Evolutionary conservation across 495 filamentous ascomycete species (phyloP), one percentile per base, ranked within the genome.

Genomic region (Niebla homalea): DNA sequence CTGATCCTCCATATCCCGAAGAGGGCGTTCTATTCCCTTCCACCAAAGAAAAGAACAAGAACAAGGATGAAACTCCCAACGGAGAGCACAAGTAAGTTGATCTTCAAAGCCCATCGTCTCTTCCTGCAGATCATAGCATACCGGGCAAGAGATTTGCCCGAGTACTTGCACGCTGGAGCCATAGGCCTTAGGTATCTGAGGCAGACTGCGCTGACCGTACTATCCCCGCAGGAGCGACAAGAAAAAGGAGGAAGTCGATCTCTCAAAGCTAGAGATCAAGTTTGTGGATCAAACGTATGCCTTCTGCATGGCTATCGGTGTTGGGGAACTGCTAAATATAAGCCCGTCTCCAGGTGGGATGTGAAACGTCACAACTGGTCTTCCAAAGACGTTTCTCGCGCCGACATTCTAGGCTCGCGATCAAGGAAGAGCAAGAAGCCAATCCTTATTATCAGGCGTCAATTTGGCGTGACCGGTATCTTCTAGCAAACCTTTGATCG

Each of bases 31-130:
- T 11, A 7, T 32, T 32, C 14, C 29, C 29, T 7, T 35, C 45
- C 25, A 35, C 25, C 22, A 48, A 48, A 26, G 36, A 48, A 35
- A 48, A 48, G 25, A 26, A 36, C 67, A 70, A 43, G 53, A 58
- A 54, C 50, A 51, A 21, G 42, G 49, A 20, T 18, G 50, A 47
- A 36, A 29, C 43, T 43, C 43, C 49, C 40, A 49, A 44, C 26
- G 48, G 43, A 26, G 23, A 32, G 6, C 8, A 32, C 29, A 32
- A 32, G 29, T 32, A 32, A 32, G 29, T 32, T 32, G 2, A 12
- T 11, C 14, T 32, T 0, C 3, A 12, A 11, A 12, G 7, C 29
- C 14, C 29, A 32, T 12, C 14, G 29, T 32, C 29, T 12, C 29
- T 32, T 32, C 29, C 29, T 11, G 29, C n/a, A 11, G 14, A 32